These are phyloP conservation scores for Aechmea fasciata DNA, from an alignment of 176 grass and related monocot species.

Conservation along the genomic window DNA sequence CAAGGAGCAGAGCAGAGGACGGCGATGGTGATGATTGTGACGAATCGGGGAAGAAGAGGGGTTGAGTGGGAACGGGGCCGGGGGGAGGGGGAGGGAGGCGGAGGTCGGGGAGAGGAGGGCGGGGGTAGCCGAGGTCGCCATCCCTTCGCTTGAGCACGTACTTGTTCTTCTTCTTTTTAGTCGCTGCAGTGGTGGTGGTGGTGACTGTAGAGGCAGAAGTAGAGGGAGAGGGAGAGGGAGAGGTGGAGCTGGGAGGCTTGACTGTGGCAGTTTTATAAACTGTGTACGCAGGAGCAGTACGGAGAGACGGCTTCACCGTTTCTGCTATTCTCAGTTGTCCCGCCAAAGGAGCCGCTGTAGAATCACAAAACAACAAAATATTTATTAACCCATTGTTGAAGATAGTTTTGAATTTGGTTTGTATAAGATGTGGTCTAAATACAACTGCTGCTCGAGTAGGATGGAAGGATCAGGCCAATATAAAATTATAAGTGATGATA, in stretches of 20 bases:
- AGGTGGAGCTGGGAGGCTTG: conserved; percentile 5
- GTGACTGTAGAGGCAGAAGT: background rate
- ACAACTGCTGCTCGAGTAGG: too few relatives aligned
- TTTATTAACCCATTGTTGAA: too few relatives aligned
- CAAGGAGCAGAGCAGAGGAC: too few relatives aligned
- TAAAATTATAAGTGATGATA: too few relatives aligned
- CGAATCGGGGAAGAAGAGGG: conserved; percentile 25
- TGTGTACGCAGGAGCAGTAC: too few relatives aligned
- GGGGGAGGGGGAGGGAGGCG: background rate
- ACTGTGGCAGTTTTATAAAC: too few relatives aligned
- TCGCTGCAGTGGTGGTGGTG: background rate
- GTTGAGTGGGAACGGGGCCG: background rate
- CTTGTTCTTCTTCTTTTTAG: conserved; percentile 51
- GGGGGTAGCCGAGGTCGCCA: conserved; percentile 3
- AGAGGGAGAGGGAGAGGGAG: background rate
- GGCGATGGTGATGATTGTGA: too few relatives aligned
- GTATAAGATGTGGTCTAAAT: too few relatives aligned
- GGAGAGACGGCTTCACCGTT: background rate
- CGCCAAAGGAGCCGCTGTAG: conserved; percentile 27
- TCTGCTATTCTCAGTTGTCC: conserved; percentile 29
- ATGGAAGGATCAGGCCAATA: too few relatives aligned
- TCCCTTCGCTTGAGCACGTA: conserved; percentile 92
- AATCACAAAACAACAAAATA: background rate
- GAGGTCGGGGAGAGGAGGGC: conserved; percentile 4
- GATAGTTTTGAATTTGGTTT: too few relatives aligned